A percentile compares a stretch with the other conserved stretches of the same genome.
Evolutionary conservation across 2,329 filamentous ascomycete genomes (phyloP).

Genomic region (Amesomyces nigricolor): DNA sequence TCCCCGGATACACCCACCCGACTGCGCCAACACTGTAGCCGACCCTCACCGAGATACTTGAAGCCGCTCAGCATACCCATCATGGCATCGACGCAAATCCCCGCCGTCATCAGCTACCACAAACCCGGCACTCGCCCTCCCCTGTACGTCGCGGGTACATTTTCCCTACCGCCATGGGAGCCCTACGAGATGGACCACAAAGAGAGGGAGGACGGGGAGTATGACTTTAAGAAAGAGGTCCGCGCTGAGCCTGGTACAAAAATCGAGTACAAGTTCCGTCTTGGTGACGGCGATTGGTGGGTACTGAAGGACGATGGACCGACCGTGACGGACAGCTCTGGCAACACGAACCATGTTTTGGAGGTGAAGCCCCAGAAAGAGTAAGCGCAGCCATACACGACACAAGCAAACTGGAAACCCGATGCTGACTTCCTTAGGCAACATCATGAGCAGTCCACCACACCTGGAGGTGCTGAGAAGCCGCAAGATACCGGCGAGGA

Average conservation of each 20-base stretch:
- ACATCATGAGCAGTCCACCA: neutral
- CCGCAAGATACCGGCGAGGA: neutral
- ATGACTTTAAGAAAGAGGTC: conserved; percentile 54
- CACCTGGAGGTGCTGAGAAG: neutral
- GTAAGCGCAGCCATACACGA: conserved; percentile 1
- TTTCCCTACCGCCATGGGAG: conserved; percentile 62
- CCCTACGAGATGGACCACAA: conserved; percentile 58
- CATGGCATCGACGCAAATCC: conserved; percentile 36
- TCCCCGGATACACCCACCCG: no score
- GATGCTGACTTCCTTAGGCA: neutral
- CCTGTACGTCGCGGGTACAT: conserved; percentile 64
- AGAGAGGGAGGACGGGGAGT: conserved; percentile 46
- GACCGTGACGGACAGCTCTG: conserved; percentile 41
- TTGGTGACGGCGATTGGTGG: conserved; percentile 65
- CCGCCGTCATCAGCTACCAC: conserved; percentile 56
- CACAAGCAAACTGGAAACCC: neutral
- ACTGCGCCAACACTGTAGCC: neutral
- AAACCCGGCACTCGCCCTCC: conserved; percentile 58
- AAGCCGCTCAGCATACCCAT: conserved; percentile 5
- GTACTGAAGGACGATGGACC: conserved; percentile 57
- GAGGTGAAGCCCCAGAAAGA: conserved; percentile 27
- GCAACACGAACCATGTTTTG: conserved; percentile 46
- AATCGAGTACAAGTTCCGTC: conserved; percentile 70
- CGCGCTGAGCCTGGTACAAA: conserved; percentile 50
- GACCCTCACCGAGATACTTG: neutral